phyloP scores from a whole-genome alignment of 2,329 filamentous ascomycete species.

The Aspergillus sp. region DNA sequence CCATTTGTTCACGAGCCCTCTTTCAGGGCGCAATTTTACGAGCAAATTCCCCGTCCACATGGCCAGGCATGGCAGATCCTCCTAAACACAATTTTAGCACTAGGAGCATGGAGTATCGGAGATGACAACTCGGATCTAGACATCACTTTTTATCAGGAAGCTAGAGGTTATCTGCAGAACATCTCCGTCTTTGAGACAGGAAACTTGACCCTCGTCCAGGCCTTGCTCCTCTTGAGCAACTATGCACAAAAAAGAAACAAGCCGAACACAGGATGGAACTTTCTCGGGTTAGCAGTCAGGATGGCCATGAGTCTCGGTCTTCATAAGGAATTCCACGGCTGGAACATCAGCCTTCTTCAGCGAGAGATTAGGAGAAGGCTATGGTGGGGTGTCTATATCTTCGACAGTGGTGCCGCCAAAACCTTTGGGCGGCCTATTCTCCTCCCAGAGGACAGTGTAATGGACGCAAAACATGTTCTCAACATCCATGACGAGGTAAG shows the following conservation, averaged over 20 bases:
- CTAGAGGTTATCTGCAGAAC: conserved; percentile 42
- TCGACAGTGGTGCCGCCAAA: conserved; percentile 47
- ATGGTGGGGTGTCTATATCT: conserved; percentile 43
- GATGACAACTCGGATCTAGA: conserved; percentile 39
- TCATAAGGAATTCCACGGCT: conserved; percentile 47
- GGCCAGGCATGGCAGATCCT: conserved; percentile 42
- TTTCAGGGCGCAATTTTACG: conserved; percentile 44
- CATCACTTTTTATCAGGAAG: conserved; percentile 44
- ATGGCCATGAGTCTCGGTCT: conserved; percentile 48
- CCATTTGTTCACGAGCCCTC: conserved; percentile 46
- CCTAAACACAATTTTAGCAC: conserved; percentile 41
- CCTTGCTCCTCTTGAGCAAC: conserved; percentile 44
- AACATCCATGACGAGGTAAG: conserved; percentile 40
- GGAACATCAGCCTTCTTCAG: conserved; percentile 41
- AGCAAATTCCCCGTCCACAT: conserved; percentile 39
- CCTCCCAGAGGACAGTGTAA: conserved; percentile 39
- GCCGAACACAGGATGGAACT: conserved; percentile 48
- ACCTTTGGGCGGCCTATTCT: conserved; percentile 47
- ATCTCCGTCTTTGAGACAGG: conserved; percentile 45
- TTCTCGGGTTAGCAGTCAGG: conserved; percentile 44
- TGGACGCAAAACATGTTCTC: conserved; percentile 41
- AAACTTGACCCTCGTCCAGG: conserved; percentile 46
- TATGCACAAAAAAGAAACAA: conserved; percentile 49
- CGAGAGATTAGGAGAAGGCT: conserved; percentile 37
- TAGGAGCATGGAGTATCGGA: conserved; percentile 41